phyloP scores from a whole-genome alignment of 1,284 basidiomycete species.

The Heterobasidion irregulare region DNA sequence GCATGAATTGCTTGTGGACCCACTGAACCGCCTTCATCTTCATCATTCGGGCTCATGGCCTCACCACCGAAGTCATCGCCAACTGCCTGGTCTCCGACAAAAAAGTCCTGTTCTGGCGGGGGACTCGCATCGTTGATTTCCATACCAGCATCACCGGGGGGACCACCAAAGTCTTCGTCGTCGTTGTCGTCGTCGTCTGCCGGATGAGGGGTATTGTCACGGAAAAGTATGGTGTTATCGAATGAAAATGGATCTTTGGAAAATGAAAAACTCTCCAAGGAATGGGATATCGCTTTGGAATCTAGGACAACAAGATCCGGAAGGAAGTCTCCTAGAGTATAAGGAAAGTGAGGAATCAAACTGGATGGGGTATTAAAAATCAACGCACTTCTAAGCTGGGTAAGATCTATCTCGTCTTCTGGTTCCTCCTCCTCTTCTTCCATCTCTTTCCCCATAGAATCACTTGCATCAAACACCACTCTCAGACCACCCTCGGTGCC shows the following conservation, averaged over 20 bases:
- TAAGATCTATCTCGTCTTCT: slow-evolving; percentile 61
- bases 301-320: slow-evolving; percentile 58
- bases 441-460: slow-evolving; percentile 73
- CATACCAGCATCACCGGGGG: slow-evolving; percentile 19
- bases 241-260: slow-evolving; percentile 49
- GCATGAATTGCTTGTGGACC: slow-evolving; percentile 32
- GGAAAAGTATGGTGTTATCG: slow-evolving; percentile 54
- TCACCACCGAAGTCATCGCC: slow-evolving; percentile 34
- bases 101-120: slow-evolving; percentile 66
- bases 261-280: slow-evolving; percentile 78
- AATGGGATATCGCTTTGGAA: slow-evolving; percentile 70
- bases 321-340: slow-evolving; percentile 48
- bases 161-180: slow-evolving; percentile 25
- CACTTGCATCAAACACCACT: slow-evolving; percentile 95
- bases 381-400: slow-evolving; percentile 56
- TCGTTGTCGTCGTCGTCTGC: slow-evolving; percentile 34
- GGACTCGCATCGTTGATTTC: slow-evolving; percentile 35
- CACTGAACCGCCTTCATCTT: slow-evolving; percentile 32
- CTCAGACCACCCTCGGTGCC: slow-evolving; percentile 80
- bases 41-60: slow-evolving; percentile 30
- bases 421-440: slow-evolving; percentile 69
- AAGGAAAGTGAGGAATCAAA: slow-evolving; percentile 7
- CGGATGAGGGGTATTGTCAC: slow-evolving; percentile 29
- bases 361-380: slow-evolving; percentile 10
- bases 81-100: slow-evolving; percentile 66